Percentiles rank a stretch among this genome's conserved stretches.
Evolutionary conservation across 169 alveolate species (phyloP).

Genomic region (Miamiensis avidus): DNA sequence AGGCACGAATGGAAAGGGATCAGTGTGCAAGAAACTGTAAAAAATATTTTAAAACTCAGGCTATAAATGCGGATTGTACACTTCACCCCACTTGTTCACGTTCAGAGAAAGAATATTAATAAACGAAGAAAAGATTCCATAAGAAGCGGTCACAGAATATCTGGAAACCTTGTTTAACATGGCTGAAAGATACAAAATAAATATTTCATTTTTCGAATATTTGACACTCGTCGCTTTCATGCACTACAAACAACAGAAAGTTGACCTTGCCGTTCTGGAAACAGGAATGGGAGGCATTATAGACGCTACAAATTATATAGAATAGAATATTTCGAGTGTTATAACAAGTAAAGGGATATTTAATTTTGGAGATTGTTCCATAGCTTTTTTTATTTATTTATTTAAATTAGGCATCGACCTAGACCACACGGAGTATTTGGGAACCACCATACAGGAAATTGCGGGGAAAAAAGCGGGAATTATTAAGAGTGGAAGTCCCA

Average conservation of each 20-base stretch:
- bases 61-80: slow-evolving; percentile 82
- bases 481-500: slow-evolving; percentile 73
- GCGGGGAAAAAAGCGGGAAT: slow-evolving; percentile 92
- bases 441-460: slow-evolving; percentile 81
- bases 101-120: slow-evolving; percentile 87
- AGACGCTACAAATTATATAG: slow-evolving; percentile 88
- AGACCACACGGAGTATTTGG: slow-evolving; percentile 89
- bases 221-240: slow-evolving; percentile 56
- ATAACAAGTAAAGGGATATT: slow-evolving; percentile 74
- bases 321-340: slow-evolving; percentile 74
- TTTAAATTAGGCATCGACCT: slow-evolving; percentile 85
- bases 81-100: slow-evolving; percentile 90
- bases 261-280: slow-evolving; percentile 90
- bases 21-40: slow-evolving; percentile 81
- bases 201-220: slow-evolving; percentile 74
- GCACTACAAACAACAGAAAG: slow-evolving; percentile 64
- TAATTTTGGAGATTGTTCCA: no score
- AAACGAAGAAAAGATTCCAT: slow-evolving; percentile 49
- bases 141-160: slow-evolving; percentile 34
- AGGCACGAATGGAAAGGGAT: slow-evolving; percentile 93
- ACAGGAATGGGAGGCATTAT: slow-evolving; percentile 92
- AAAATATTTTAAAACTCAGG: slow-evolving; percentile 66
- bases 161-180: slow-evolving; percentile 37
- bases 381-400: no score
- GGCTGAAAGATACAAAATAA: slow-evolving; percentile 44